Evolutionary conservation across 2,329 filamentous ascomycete genomes (phyloP).

Genomic region (Colletotrichum limetticola): DNA sequence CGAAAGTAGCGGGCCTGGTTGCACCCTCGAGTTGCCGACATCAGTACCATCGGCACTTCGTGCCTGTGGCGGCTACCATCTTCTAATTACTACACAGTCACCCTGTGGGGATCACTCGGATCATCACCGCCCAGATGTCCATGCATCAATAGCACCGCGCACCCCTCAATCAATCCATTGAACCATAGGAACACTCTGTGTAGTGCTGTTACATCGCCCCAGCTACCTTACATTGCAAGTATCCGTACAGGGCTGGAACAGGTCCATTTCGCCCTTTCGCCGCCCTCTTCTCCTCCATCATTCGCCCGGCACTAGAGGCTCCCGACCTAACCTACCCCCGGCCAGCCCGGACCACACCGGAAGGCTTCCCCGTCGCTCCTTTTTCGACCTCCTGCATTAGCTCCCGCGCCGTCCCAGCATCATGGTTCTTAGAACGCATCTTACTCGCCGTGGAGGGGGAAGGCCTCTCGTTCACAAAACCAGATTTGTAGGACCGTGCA

Average conservation of each 20-base stretch:
- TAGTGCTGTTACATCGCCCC: slow-evolving; percentile 16
- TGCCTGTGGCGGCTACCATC: not conserved
- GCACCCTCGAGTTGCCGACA: not conserved
- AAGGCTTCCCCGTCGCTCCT: not conserved
- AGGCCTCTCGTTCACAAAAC: not conserved
- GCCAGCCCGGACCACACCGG: not conserved
- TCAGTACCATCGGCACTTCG: not conserved
- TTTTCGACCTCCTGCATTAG: slow-evolving; percentile 29
- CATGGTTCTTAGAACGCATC: slow-evolving; percentile 2
- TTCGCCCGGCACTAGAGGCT: not conserved
- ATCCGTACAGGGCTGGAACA: slow-evolving; percentile 11
- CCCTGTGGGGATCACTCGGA: not conserved
- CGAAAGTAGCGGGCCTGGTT: not conserved
- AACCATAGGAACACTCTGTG: not conserved
- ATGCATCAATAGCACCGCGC: not conserved
- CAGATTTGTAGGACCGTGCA: not conserved
- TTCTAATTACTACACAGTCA: not conserved
- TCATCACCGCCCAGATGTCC: slow-evolving; percentile 23
- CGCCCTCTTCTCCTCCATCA: not conserved
- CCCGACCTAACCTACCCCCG: not conserved
- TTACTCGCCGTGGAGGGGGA: not conserved
- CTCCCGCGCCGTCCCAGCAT: slow-evolving; percentile 26
- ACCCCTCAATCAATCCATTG: not conserved
- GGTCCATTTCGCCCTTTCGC: not conserved
- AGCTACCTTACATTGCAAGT: slow-evolving; percentile 7